Evolutionary conservation across 2,329 filamentous ascomycete genomes (phyloP).

Genomic region (Biscogniauxia mediterranea): DNA sequence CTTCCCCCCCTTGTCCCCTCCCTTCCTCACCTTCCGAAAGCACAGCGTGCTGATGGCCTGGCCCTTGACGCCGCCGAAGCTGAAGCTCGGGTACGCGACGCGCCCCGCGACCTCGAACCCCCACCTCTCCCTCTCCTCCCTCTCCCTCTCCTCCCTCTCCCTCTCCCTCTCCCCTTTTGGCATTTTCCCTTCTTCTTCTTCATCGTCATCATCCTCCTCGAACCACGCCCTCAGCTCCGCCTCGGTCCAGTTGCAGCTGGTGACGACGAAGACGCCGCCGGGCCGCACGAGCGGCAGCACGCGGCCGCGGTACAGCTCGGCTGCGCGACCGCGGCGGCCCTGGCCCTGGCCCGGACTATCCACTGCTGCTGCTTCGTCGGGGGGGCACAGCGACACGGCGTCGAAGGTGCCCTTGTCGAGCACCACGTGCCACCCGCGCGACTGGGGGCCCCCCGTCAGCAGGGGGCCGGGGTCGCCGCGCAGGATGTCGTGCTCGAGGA

Average conservation of each 20-base stretch:
- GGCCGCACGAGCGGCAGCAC: conserved; percentile 66
- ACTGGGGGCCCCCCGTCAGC: conserved; percentile 21
- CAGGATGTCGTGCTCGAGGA: conserved; percentile 64
- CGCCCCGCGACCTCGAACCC: conserved; percentile 61
- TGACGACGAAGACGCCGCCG: conserved; percentile 77
- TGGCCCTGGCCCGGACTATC: too few species aligned
- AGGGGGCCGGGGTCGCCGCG: conserved; percentile 38
- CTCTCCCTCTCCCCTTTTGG: conserved; percentile 18
- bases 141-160: conserved; percentile 9
- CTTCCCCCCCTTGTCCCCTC: neutral
- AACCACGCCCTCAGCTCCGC: conserved; percentile 83
- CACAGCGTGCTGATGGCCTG: conserved; percentile 87
- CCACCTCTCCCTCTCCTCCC: conserved; percentile 24
- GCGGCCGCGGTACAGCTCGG: conserved; percentile 70
- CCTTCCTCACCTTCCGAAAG: conserved; percentile 54
- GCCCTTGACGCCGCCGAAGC: conserved; percentile 84
- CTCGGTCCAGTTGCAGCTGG: conserved; percentile 98
- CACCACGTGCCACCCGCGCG: conserved; percentile 75
- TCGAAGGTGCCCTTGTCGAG: conserved; percentile 99
- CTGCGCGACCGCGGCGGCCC: too few species aligned
- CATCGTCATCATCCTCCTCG: conserved; percentile 38
- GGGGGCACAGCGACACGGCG: conserved; percentile 70
- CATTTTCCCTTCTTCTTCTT: conserved; percentile 24
- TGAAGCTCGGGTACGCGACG: conserved; percentile 82
- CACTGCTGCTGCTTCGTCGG: too few species aligned